phyloP scores from a whole-genome alignment of 1,284 basidiomycete genomes.

The Heterobasidion irregulare region DNA sequence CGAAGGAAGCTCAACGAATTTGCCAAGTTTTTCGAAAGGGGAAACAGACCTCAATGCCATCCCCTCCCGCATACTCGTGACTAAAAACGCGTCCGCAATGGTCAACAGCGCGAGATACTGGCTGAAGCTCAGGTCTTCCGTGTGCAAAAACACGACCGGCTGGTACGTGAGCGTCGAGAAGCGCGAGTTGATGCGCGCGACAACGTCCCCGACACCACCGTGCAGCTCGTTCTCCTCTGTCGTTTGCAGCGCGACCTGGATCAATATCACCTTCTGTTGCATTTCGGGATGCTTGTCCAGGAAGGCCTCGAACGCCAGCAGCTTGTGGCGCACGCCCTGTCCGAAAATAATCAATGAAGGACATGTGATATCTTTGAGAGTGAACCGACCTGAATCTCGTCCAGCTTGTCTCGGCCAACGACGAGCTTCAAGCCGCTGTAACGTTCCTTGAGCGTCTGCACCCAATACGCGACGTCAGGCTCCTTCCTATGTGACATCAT shows the following conservation, averaged over 20 bases:
- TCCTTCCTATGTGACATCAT: slow-evolving; percentile 38
- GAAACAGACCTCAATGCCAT: slow-evolving; percentile 59
- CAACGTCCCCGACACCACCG: slow-evolving; percentile 68
- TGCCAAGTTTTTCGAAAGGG: background rate
- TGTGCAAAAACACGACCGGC: slow-evolving; percentile 83
- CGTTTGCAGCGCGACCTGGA: slow-evolving; percentile 83
- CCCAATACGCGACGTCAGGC: slow-evolving; percentile 78
- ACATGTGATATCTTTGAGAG: background rate
- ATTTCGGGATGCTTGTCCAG: slow-evolving; percentile 73
- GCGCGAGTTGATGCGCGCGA: slow-evolving; percentile 76
- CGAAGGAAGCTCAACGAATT: background rate
- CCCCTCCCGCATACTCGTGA: slow-evolving; percentile 78
- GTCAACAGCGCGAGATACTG: slow-evolving; percentile 81
- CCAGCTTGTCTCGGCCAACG: slow-evolving; percentile 84
- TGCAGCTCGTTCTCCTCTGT: slow-evolving; percentile 71
- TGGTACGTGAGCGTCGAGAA: slow-evolving; percentile 83
- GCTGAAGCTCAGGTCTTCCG: slow-evolving; percentile 78
- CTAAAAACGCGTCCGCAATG: slow-evolving; percentile 83
- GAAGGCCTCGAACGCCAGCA: slow-evolving; percentile 80
- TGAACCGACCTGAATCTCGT: slow-evolving; percentile 53
- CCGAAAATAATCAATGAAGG: slow-evolving; percentile 12
- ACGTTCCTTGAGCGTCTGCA: slow-evolving; percentile 64
- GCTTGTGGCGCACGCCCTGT: slow-evolving; percentile 73
- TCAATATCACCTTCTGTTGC: slow-evolving; percentile 75
- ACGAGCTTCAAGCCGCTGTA: slow-evolving; percentile 82